phyloP scores from a whole-genome alignment of 176 grass and related monocot species.

The Puya raimondii region DNA sequence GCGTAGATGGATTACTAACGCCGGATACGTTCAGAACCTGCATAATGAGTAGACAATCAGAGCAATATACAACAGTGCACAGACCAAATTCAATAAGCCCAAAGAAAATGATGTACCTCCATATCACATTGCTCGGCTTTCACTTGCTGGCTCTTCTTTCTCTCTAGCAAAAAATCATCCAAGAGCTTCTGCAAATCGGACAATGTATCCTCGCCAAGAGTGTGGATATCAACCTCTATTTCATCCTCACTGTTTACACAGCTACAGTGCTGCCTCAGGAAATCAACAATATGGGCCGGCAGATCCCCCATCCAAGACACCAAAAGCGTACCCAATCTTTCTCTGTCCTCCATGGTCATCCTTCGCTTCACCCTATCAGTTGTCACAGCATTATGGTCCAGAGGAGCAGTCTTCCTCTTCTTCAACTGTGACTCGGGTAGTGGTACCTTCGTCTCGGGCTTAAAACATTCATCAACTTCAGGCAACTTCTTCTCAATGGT shows the following conservation, averaged over 20 bases:
- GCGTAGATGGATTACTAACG: conserved; percentile 54
- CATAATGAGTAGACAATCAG: conserved; percentile 7
- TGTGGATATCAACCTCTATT: conserved; percentile 79
- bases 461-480: conserved; percentile 5
- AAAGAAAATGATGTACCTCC: conserved; percentile 23
- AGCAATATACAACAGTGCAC: conserved; percentile 9
- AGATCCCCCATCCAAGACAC: conserved; percentile 40
- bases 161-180: conserved; percentile 57
- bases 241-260: conserved; percentile 59
- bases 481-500: conserved; percentile 71
- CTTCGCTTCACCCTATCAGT: conserved; percentile 30
- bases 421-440: conserved; percentile 30
- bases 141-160: conserved; percentile 15
- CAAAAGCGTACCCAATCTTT: conserved; percentile 39
- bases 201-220: conserved; percentile 51
- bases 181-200: conserved; percentile 63
- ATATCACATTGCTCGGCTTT: conserved; percentile 62
- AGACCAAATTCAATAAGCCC: not conserved
- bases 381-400: conserved; percentile 28
- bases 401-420: conserved; percentile 46
- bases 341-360: conserved; percentile 64
- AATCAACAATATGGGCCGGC: conserved; percentile 51
- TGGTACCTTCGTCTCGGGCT: not conserved
- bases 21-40: conserved; percentile 64
- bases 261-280: conserved; percentile 40